These are phyloP conservation scores for Neurospora sublineolata DNA, from an alignment of 495 filamentous ascomycete genomes.

Conservation along the genomic window DNA sequence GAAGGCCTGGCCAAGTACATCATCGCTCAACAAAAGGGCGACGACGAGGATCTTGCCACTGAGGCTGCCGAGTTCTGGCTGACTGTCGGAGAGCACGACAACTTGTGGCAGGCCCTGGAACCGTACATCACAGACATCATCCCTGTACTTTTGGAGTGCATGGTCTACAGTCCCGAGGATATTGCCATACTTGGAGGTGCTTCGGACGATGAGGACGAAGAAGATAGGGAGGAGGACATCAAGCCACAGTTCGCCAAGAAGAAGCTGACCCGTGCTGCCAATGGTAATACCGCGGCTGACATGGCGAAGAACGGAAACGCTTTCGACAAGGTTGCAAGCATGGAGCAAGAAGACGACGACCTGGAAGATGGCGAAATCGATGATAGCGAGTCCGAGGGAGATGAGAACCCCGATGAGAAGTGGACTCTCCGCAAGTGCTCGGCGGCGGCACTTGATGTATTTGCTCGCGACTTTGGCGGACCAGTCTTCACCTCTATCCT, in stretches of 20 bases:
- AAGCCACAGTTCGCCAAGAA: constrained; percentile 87
- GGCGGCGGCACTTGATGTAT: constrained; percentile 87
- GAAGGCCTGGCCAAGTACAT: constrained; percentile 86
- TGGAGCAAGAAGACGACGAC: constrained; percentile 68
- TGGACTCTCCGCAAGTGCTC: constrained; percentile 98
- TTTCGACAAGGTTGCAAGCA: constrained; percentile 36
- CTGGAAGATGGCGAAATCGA: constrained; percentile 86
- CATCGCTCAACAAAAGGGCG: constrained; percentile 74
- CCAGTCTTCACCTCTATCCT: constrained; percentile 84
- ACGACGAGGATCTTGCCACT: constrained; percentile 82
- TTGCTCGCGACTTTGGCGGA: constrained; percentile 78
- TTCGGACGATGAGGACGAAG: constrained; percentile 81
- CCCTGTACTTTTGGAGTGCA: constrained; percentile 81
- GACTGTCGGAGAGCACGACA: constrained; percentile 75
- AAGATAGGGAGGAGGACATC: constrained; percentile 83
- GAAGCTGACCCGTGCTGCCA: constrained; percentile 35
- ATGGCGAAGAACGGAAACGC: constrained; percentile 36
- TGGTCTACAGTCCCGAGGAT: constrained; percentile 94
- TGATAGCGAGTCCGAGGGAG: constrained; percentile 61
- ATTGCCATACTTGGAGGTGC: constrained; percentile 71
- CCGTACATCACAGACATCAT: constrained; percentile 79
- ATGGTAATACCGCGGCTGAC: constrained; percentile 42
- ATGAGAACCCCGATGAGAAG: constrained; percentile 75
- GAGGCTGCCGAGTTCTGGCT: constrained; percentile 99
- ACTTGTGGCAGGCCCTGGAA: constrained; percentile 57